Evolutionary conservation across 164 flowering plant genomes (phyloP).

Genomic region (Hamamelis virginiana): DNA sequence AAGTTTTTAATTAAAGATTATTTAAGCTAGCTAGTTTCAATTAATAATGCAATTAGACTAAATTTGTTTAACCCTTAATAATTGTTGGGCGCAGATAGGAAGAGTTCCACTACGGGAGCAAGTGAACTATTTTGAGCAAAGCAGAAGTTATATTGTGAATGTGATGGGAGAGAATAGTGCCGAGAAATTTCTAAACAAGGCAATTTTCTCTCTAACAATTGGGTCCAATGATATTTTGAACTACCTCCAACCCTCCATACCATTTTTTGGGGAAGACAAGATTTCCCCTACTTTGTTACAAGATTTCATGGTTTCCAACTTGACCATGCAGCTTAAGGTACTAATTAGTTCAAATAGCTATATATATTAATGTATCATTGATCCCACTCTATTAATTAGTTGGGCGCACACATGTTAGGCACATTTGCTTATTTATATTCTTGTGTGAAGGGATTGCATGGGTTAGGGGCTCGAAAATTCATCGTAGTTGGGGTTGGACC

Average conservation of each 20-base stretch:
- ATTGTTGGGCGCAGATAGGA: slow-evolving; percentile 43
- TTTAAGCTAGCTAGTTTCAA: too few relatives aligned
- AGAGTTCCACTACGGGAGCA: slow-evolving; percentile 53
- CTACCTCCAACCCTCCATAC: slow-evolving; percentile 50
- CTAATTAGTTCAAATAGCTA: not conserved
- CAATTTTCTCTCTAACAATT: slow-evolving; percentile 57
- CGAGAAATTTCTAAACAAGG: slow-evolving; percentile 26
- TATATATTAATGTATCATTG: not conserved
- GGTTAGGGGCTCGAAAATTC: slow-evolving; percentile 57
- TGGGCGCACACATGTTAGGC: too few relatives aligned
- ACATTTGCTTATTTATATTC: not conserved
- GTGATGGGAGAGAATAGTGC: slow-evolving; percentile 41
- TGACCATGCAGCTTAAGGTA: slow-evolving; percentile 68
- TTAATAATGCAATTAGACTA: not conserved
- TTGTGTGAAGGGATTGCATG: slow-evolving; percentile 42
- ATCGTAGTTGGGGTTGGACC: slow-evolving; percentile 63
- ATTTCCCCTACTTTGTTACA: slow-evolving; percentile 33
- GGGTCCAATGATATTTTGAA: slow-evolving; percentile 69
- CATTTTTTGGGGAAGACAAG: slow-evolving; percentile 32
- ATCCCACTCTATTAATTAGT: too few relatives aligned
- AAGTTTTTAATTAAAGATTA: too few relatives aligned
- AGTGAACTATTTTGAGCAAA: slow-evolving; percentile 45
- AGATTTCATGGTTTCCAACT: slow-evolving; percentile 59
- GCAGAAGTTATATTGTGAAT: slow-evolving; percentile 36
- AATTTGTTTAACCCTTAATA: not conserved